Evolutionary conservation across 177 flowering plant genomes (phyloP).

Genomic region (Vitis hybrid): DNA sequence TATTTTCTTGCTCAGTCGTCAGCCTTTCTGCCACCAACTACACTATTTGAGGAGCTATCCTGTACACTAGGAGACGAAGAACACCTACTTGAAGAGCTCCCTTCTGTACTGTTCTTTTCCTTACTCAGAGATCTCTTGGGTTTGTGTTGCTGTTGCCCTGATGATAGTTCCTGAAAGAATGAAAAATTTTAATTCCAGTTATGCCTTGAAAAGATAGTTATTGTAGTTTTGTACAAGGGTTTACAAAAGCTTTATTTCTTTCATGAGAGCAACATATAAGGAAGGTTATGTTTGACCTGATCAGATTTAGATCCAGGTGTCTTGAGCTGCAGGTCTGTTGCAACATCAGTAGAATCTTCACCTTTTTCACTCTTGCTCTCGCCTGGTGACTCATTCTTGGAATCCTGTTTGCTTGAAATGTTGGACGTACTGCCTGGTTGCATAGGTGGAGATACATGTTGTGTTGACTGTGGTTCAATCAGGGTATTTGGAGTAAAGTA

Average conservation of each 20-base stretch:
- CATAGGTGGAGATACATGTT: constrained; percentile 28
- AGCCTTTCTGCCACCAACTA: constrained; percentile 36
- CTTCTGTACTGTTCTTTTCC: constrained; percentile 36
- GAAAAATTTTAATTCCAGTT: not conserved
- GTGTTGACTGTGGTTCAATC: constrained; percentile 57
- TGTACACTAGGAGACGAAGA: constrained; percentile 62
- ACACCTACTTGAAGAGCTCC: constrained; percentile 69
- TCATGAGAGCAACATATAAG: not conserved
- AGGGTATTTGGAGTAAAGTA: constrained; percentile 50
- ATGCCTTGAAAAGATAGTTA: not conserved
- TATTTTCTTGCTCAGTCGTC: constrained; percentile 13
- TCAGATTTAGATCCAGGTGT: constrained; percentile 77
- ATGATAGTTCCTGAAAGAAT: constrained; percentile 53
- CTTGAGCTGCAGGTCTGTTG: constrained; percentile 81
- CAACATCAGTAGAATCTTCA: constrained; percentile 69
- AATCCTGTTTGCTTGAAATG: constrained; percentile 52
- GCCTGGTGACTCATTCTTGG: constrained; percentile 46
- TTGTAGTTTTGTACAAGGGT: not conserved
- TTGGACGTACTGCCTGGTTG: constrained; percentile 35
- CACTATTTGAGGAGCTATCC: constrained; percentile 67
- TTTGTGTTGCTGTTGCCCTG: constrained; percentile 42
- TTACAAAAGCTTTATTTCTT: not conserved
- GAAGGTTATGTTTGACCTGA: constrained; percentile 41
- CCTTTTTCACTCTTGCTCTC: constrained; percentile 49
- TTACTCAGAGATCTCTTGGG: constrained; percentile 43